These are phyloP conservation scores for Elongisporangium undulatum DNA, from an alignment of 352 stramenopile genomes.

Conservation along the genomic window DNA sequence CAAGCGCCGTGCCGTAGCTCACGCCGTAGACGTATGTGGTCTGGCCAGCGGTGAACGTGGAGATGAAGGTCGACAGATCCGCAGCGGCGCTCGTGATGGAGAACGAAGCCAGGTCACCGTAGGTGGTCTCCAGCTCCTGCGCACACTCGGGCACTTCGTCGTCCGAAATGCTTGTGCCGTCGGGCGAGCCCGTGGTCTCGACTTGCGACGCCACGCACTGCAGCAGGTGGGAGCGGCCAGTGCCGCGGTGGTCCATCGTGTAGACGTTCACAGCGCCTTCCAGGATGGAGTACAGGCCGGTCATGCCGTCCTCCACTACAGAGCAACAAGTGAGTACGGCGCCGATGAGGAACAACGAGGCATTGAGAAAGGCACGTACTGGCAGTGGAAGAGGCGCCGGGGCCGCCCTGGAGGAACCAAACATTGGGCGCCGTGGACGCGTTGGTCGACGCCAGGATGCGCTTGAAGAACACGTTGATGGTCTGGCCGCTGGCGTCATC, in stretches of 20 bases:
- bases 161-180: conserved; percentile 11
- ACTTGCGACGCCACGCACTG: conserved; percentile 36
- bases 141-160: conserved; percentile 27
- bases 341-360: not conserved
- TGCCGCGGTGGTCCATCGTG: conserved; percentile 53
- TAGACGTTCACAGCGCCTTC: conserved; percentile 40
- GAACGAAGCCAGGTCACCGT: conserved; percentile 34
- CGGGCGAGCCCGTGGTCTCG: conserved; percentile 26
- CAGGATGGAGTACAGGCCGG: conserved; percentile 17
- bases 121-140: conserved; percentile 28
- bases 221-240: conserved; percentile 30
- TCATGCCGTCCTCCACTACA: conserved; percentile 35
- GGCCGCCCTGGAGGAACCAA: conserved; percentile 41
- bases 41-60: conserved; percentile 15
- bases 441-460: conserved; percentile 17
- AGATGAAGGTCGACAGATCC: conserved; percentile 31
- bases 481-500: conserved; percentile 7
- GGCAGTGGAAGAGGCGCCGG: conserved; percentile 26
- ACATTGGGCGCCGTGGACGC: conserved; percentile 21
- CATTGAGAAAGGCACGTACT: conserved; percentile 15
- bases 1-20: conserved; percentile 44
- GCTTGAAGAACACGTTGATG: conserved; percentile 43
- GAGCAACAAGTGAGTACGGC: not conserved
- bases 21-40: conserved; percentile 32
- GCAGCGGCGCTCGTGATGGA: conserved; percentile 40